Evolutionary conservation across 345 rosid genomes (phyloP).

Genomic region (Eucalyptus leucophloia): DNA sequence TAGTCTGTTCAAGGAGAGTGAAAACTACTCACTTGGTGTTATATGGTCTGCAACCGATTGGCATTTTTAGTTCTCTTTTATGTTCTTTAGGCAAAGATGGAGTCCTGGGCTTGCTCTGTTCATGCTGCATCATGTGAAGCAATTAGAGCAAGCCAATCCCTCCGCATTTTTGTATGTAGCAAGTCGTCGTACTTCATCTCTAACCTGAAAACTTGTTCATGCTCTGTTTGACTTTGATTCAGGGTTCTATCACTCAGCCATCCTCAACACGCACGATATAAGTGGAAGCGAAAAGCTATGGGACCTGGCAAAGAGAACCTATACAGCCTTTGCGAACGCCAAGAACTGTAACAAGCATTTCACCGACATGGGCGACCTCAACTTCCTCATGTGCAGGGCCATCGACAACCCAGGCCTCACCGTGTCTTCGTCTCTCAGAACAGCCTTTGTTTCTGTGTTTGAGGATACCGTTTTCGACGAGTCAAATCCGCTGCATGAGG

Average conservation of each 20-base stretch:
- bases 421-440: slow-evolving; percentile 49
- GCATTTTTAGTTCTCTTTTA: not conserved
- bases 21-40: not conserved
- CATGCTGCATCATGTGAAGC: not conserved
- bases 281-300: slow-evolving; percentile 37
- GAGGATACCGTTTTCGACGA: slow-evolving; percentile 48
- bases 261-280: slow-evolving; percentile 55
- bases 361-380: slow-evolving; percentile 68
- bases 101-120: not conserved
- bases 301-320: slow-evolving; percentile 52
- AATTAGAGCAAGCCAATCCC: not conserved
- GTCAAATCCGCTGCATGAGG: not conserved
- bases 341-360: slow-evolving; percentile 63
- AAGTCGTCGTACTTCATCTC: not conserved
- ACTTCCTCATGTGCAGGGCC: slow-evolving; percentile 74
- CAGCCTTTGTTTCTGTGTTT: slow-evolving; percentile 55
- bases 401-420: slow-evolving; percentile 70
- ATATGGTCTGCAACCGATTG: not conserved
- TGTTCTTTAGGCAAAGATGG: not conserved
- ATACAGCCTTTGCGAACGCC: slow-evolving; percentile 27
- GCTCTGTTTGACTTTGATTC: not conserved
- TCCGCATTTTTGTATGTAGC: not conserved
- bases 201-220: not conserved
- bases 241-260: slow-evolving; percentile 81
- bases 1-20: not conserved